phyloP scores from a whole-genome alignment of 441 rosid species.

The California macrophylla region DNA sequence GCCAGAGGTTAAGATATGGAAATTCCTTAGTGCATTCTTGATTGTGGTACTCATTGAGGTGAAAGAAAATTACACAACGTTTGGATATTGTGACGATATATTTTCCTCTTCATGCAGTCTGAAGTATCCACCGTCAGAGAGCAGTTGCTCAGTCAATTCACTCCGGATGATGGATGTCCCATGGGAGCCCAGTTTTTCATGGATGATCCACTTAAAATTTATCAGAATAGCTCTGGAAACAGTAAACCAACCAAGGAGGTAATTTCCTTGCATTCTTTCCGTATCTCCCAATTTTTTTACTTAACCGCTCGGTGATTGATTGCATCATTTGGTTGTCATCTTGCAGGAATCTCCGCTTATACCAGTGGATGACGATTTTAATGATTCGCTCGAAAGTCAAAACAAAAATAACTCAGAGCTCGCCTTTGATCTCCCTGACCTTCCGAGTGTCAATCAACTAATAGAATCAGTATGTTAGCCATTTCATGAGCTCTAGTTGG shows the following conservation, averaged over 20 bases:
- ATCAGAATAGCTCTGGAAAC: constrained; percentile 32
- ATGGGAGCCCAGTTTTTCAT: constrained; percentile 50
- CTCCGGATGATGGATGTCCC: constrained; percentile 77
- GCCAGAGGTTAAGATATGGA: constrained; percentile 44
- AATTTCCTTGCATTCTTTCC: constrained; percentile 1
- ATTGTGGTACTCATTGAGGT: background rate
- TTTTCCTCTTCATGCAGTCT: constrained; percentile 36
- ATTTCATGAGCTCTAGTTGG: background rate
- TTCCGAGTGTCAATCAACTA: constrained; percentile 51
- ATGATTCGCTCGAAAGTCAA: constrained; percentile 33
- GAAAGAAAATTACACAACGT: background rate
- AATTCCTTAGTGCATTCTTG: constrained; percentile 12
- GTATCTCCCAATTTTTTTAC: constrained; percentile 4
- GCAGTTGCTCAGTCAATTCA: constrained; percentile 55
- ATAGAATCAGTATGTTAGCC: constrained; percentile 51
- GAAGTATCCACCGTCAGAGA: constrained; percentile 40
- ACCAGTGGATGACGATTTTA: constrained; percentile 36
- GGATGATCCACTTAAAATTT: constrained; percentile 34
- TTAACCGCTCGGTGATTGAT: constrained; percentile 1
- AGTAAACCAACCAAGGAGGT: constrained; percentile 28
- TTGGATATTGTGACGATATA: background rate
- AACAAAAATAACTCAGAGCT: constrained; percentile 24
- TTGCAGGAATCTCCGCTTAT: constrained; percentile 30
- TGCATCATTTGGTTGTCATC: constrained; percentile 17
- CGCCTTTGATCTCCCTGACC: constrained; percentile 21